phyloP scores from a whole-genome alignment of 2,329 filamentous ascomycete genomes.

The Fusarium oligoseptatum region DNA sequence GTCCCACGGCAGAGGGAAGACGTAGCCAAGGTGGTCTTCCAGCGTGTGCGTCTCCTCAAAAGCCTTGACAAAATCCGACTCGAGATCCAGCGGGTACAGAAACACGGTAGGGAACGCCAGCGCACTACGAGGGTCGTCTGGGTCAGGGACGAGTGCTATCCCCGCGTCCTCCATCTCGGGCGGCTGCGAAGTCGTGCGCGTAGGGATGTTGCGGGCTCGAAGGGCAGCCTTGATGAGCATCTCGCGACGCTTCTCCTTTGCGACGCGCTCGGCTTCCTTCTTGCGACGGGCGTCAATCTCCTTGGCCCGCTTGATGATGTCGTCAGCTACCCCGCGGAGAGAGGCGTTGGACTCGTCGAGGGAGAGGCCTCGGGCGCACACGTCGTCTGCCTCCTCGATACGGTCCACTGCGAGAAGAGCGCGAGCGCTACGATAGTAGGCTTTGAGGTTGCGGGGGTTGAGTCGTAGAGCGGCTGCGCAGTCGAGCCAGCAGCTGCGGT shows the following conservation, averaged over 20 bases:
- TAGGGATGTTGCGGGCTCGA: conserved; percentile 76
- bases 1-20: conserved; percentile 93
- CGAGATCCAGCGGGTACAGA: conserved; percentile 84
- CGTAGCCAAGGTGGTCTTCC: conserved; percentile 83
- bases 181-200: conserved; percentile 75
- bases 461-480: conserved; percentile 83
- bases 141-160: conserved; percentile 77
- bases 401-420: conserved; percentile 86
- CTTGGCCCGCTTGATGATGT: conserved; percentile 72
- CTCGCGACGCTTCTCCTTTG: conserved; percentile 68
- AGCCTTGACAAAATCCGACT: conserved; percentile 92
- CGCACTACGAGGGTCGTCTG: conserved; percentile 77
- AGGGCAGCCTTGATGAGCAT: conserved; percentile 75
- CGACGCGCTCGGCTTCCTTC: conserved; percentile 68
- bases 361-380: conserved; percentile 78
- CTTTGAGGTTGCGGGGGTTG: conserved; percentile 87
- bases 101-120: conserved; percentile 85
- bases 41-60: conserved; percentile 84
- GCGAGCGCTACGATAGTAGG: conserved; percentile 85
- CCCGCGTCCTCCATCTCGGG: conserved; percentile 90
- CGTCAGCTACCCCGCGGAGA: conserved; percentile 71
- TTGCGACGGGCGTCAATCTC: conserved; percentile 67
- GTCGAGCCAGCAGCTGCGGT: conserved; percentile 87
- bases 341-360: conserved; percentile 79
- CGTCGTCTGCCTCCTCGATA: conserved; percentile 83